Evolutionary conservation across 2,329 filamentous ascomycete genomes (phyloP).

Genomic region (Colletotrichum orchidophilum): DNA sequence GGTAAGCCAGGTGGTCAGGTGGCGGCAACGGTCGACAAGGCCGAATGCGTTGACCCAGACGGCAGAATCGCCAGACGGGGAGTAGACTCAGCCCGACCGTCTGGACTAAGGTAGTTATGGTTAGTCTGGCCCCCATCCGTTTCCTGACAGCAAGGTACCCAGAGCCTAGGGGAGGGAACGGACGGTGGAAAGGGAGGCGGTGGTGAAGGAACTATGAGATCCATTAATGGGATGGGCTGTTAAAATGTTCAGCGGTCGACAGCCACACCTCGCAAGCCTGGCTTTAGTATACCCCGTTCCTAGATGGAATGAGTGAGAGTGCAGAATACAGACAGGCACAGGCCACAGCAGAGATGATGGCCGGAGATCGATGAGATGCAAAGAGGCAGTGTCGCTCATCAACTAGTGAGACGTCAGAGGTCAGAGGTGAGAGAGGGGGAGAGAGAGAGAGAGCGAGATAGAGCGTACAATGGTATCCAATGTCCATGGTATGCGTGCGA

Average conservation of each 20-base stretch:
- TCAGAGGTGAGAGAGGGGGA: not conserved
- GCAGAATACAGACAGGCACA: not conserved
- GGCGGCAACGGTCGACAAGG: constrained; percentile 14
- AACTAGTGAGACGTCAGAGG: not conserved
- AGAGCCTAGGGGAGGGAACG: not conserved
- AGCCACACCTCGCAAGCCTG: no score
- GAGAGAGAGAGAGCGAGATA: not conserved
- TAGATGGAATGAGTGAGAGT: not conserved
- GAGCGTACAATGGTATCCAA: not conserved
- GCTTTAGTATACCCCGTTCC: no score
- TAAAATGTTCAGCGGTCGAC: no score
- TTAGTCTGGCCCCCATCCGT: constrained; percentile 3
- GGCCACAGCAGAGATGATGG: not conserved
- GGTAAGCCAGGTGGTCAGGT: not conserved
- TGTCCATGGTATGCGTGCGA: not conserved
- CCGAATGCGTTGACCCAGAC: constrained; percentile 4
- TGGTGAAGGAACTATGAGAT: not conserved
- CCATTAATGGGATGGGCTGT: not conserved
- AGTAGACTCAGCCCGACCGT: constrained; percentile 20
- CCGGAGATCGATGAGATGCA: not conserved
- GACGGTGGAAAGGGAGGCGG: not conserved
- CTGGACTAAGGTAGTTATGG: constrained; percentile 1
- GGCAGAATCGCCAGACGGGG: constrained; percentile 18
- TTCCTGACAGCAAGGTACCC: not conserved
- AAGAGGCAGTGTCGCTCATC: not conserved